These are phyloP conservation scores for Starmerella floris DNA, from an alignment of 805 yeast genomes.

Conservation along the genomic window DNA sequence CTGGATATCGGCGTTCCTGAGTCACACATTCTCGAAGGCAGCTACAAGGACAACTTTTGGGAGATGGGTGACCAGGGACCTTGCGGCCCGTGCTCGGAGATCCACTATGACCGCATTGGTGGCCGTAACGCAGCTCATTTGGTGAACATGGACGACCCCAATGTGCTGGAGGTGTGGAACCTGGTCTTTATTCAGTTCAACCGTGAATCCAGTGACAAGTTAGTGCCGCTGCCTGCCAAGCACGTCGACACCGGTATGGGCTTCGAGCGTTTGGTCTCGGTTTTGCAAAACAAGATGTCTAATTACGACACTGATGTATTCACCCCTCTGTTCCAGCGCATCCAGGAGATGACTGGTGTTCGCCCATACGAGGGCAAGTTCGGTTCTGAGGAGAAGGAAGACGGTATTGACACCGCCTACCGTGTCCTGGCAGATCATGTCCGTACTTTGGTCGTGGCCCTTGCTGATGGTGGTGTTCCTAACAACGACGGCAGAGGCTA, in stretches of 20 bases:
- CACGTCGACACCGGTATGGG: constrained; percentile 99
- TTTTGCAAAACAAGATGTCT: constrained; percentile 78
- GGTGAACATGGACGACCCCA: constrained; percentile 95
- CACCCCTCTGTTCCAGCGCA: constrained; percentile 70
- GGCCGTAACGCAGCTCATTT: constrained; percentile 87
- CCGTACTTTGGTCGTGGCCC: constrained; percentile 88
- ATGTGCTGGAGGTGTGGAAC: constrained; percentile 96
- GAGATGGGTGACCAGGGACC: constrained; percentile 99
- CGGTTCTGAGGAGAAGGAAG: constrained; percentile 69
- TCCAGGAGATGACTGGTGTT: constrained; percentile 86
- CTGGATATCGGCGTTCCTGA: constrained; percentile 73
- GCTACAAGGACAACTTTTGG: constrained; percentile 91
- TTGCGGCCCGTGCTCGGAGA: constrained; percentile 97
- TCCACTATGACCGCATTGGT: constrained; percentile 96
- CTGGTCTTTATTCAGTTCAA: constrained; percentile 93
- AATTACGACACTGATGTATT: constrained; percentile 97
- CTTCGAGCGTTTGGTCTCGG: constrained; percentile 90
- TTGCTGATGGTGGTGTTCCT: constrained; percentile 98
- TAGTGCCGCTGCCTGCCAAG: constrained; percentile 78
- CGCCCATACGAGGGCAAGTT: constrained; percentile 86
- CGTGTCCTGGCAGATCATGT: constrained; percentile 98
- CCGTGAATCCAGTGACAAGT: constrained; percentile 75
- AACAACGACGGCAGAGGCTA: constrained; percentile 99
- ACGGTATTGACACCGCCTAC: constrained; percentile 95
- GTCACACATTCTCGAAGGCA: constrained; percentile 86